phyloP scores from a whole-genome alignment of 306 rosid genomes.

The Lathyrus sativus region DNA sequence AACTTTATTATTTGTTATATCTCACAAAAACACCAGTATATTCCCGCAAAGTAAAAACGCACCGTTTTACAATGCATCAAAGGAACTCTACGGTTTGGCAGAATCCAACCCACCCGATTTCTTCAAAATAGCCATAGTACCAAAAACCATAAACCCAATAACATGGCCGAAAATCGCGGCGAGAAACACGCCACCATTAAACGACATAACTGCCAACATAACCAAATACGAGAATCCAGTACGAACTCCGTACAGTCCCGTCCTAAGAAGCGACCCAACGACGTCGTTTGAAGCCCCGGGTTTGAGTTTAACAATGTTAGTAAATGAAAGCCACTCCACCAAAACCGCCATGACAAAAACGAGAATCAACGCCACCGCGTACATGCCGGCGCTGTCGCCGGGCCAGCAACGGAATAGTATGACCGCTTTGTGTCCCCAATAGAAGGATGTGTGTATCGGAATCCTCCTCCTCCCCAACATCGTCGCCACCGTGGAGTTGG shows the following conservation, averaged over 20 bases:
- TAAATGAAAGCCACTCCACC: slow-evolving; percentile 64
- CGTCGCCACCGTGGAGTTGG: slow-evolving; percentile 49
- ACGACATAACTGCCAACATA: slow-evolving; percentile 75
- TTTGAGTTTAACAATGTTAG: slow-evolving; percentile 47
- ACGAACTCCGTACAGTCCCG: slow-evolving; percentile 55
- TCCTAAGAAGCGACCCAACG: slow-evolving; percentile 37
- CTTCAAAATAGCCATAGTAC: slow-evolving; percentile 31
- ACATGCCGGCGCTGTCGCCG: slow-evolving; percentile 55
- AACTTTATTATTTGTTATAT: not conserved
- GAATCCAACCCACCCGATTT: slow-evolving; percentile 34
- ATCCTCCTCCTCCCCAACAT: slow-evolving; percentile 43
- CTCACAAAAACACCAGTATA: not conserved
- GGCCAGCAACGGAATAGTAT: slow-evolving; percentile 75
- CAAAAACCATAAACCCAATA: slow-evolving; percentile 45
- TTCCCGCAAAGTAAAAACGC: not conserved
- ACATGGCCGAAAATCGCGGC: slow-evolving; percentile 65
- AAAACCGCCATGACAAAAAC: slow-evolving; percentile 58
- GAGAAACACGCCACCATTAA: slow-evolving; percentile 66
- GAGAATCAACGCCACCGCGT: slow-evolving; percentile 57
- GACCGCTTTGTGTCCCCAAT: slow-evolving; percentile 61
- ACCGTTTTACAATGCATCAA: not conserved
- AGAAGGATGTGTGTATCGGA: slow-evolving; percentile 51
- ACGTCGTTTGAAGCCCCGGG: slow-evolving; percentile 34
- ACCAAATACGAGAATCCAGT: slow-evolving; percentile 57
- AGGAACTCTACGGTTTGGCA: slow-evolving; percentile 6